These are phyloP conservation scores for Heimioporus sp. DNA, from an alignment of 768 basidiomycete genomes.

Conservation along the genomic window DNA sequence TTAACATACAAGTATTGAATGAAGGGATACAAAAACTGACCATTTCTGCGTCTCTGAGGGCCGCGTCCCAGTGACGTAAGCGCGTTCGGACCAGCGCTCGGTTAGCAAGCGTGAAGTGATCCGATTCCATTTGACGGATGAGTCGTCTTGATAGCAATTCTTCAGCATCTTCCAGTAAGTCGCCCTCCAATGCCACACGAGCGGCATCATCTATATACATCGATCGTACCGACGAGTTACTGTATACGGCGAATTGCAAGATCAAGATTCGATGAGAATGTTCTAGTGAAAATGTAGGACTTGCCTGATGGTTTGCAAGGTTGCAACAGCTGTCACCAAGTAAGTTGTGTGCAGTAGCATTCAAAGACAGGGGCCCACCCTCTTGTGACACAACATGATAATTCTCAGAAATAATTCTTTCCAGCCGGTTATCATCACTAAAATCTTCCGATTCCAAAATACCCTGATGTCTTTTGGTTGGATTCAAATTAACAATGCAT, in stretches of 20 bases:
- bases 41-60: slow-evolving; percentile 10
- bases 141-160: slow-evolving; percentile 7
- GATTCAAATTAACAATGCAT: neutral
- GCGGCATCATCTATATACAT: neutral
- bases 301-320: slow-evolving; percentile 1
- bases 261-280: neutral
- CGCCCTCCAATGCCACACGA: slow-evolving; percentile 3
- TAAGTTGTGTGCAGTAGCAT: neutral
- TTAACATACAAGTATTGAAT: neutral
- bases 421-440: neutral
- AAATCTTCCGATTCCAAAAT: slow-evolving; percentile 5
- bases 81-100: slow-evolving; percentile 9
- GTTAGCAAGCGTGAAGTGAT: slow-evolving; percentile 2
- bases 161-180: slow-evolving; percentile 7
- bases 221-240: slow-evolving; percentile 7
- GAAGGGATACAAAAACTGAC: neutral
- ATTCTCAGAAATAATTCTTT: slow-evolving; percentile 5
- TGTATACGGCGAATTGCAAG: neutral
- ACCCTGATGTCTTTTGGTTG: neutral
- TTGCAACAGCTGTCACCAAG: slow-evolving; percentile 1
- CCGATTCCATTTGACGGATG: neutral
- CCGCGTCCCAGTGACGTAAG: slow-evolving; percentile 2
- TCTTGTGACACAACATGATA: slow-evolving; percentile 4
- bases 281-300: neutral
- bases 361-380: neutral